A percentile compares a stretch with the other conserved stretches of the same genome.
These are phyloP conservation scores for Gaertneriomyces sp. DNA, from an alignment of 192 early-diverging fungal genomes.

Conservation along the genomic window DNA sequence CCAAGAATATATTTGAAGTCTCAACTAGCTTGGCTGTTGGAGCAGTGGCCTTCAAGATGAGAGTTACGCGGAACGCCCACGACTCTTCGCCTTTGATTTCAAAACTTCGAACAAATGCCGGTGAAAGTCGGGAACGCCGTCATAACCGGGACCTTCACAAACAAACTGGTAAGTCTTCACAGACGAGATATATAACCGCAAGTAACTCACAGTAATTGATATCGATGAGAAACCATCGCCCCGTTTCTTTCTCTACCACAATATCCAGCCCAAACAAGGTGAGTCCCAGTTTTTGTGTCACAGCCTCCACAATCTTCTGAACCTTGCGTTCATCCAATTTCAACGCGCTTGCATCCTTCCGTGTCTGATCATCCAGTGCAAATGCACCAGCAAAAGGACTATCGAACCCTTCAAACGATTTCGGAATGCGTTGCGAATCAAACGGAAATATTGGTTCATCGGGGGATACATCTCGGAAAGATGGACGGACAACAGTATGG, in stretches of 20 bases:
- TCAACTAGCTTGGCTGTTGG: too few species aligned
- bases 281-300: not conserved
- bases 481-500: slow-evolving; percentile 6
- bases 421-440: slow-evolving; percentile 3
- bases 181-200: too few species aligned
- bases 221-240: slow-evolving; percentile 2
- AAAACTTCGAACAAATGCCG: not conserved
- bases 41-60: too few species aligned
- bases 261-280: slow-evolving; percentile 3
- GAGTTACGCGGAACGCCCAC: too few species aligned
- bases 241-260: slow-evolving; percentile 1
- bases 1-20: too few species aligned
- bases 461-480: not conserved
- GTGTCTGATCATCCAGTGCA: not conserved
- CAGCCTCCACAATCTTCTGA: not conserved
- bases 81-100: not conserved
- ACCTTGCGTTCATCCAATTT: not conserved
- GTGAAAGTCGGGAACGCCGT: slow-evolving; percentile 2
- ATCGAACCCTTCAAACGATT: not conserved
- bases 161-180: too few species aligned
- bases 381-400: not conserved
- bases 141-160: not conserved
- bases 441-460: not conserved
- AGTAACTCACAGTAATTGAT: slow-evolving; percentile 9
- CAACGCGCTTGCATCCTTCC: not conserved